A percentile compares a stretch with the other conserved stretches of the same genome.
Conservation (phyloP, 2,329 filamentous ascomycete genomes). For the Colletotrichum limetticola region DNA sequence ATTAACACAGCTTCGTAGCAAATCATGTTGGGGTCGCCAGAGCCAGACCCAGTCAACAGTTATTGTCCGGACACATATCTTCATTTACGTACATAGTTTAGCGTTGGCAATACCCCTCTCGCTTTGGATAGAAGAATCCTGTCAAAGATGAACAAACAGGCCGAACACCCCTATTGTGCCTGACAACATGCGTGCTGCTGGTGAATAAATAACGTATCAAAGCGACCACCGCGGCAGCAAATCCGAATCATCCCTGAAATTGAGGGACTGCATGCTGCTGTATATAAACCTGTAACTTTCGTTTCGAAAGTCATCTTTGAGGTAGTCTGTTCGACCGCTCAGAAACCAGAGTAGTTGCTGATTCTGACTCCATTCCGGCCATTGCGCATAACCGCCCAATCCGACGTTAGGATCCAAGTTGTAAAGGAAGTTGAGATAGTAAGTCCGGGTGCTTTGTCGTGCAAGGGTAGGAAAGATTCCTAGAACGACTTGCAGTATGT, state of each 20-base stretch:
- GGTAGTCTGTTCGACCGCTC: constrained; percentile 41
- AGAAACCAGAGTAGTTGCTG: constrained; percentile 63
- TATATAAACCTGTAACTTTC: constrained; percentile 39
- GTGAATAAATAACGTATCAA: not conserved
- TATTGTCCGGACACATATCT: constrained; percentile 28
- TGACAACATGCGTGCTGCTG: not conserved
- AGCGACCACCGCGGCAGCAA: not conserved
- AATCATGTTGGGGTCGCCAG: constrained; percentile 12
- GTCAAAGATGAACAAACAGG: not conserved
- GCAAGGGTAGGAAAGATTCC: constrained; percentile 73
- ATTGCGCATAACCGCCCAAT: constrained; percentile 48
- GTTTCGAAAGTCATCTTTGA: constrained; percentile 52
- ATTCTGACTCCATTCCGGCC: constrained; percentile 54
- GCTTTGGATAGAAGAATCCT: not conserved
- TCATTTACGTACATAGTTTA: constrained; percentile 25
- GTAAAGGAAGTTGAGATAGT: constrained; percentile 80
- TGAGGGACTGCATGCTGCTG: constrained; percentile 34
- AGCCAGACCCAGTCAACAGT: constrained; percentile 28
- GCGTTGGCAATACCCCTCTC: constrained; percentile 17
- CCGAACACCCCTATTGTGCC: not conserved
- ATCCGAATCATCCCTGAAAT: constrained; percentile 5
- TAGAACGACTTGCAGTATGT: constrained; percentile 76
- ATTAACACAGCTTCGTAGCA: constrained; percentile 13
- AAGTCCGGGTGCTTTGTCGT: constrained; percentile 68
- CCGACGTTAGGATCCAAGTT: constrained; percentile 75